phyloP scores from a whole-genome alignment of 305 asterid species.

The Fraxinus sp. region DNA sequence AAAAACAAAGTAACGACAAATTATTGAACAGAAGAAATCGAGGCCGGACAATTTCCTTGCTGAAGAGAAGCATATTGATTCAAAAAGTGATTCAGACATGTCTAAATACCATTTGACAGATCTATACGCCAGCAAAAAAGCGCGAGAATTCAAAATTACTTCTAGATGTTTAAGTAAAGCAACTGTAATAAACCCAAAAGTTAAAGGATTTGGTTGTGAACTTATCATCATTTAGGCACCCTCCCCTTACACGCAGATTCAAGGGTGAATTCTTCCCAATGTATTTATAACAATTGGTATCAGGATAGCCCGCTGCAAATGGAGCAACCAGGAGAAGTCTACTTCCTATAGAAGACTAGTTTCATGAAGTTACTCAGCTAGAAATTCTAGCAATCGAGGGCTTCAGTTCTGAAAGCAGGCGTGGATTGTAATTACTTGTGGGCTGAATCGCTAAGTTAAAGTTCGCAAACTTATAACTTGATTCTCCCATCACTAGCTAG shows the following conservation, averaged over 20 bases:
- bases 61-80: neutral
- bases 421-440: neutral
- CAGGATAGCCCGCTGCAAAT: neutral
- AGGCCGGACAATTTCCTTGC: neutral
- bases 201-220: neutral
- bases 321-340: neutral
- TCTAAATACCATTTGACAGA: slow-evolving; percentile 1
- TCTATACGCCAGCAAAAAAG: slow-evolving; percentile 1
- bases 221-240: neutral
- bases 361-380: neutral
- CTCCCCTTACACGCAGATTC: neutral
- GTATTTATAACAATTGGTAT: neutral
- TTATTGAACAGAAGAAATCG: slow-evolving; percentile 2
- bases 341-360: neutral
- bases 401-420: neutral
- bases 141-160: slow-evolving; percentile 4
- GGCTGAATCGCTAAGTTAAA: neutral
- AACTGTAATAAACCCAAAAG: neutral
- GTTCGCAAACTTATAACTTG: neutral
- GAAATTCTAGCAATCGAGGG: neutral
- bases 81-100: slow-evolving; percentile 2
- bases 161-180: slow-evolving; percentile 1
- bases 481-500: neutral
- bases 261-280: neutral
- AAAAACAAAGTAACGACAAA: slow-evolving; percentile 7